Evolutionary conservation across 345 rosid genomes (phyloP), one percentile per base, ranked within the genome.

Genomic region (Citrus trifoliata): DNA sequence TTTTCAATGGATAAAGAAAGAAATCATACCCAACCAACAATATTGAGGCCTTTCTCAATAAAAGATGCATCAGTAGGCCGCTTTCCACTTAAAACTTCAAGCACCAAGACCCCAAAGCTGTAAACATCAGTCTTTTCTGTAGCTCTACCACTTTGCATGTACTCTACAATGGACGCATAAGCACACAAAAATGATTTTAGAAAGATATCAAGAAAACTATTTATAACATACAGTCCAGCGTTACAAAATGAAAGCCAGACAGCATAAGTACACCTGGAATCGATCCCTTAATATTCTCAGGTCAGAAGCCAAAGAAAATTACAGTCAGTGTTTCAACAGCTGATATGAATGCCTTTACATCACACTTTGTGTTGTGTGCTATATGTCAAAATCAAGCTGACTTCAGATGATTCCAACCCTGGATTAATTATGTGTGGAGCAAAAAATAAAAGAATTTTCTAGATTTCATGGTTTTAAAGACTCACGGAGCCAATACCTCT

Each of bases 141-240:
- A 78, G 99, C 98, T 85, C 99, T 92, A 74, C 99, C 98, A 74
- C 98, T 96, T 82, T 87, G 97, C 99, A 96, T 94, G 70, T 96
- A 96, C 81, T 96, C 98, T 95, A 88, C 78, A 74, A 81, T 38
- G 66, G 40, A 80, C n/a, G n/a, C 28, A 79, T 38, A 58, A 67
- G 48, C 13, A 78, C 33, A 61, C 62, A 30, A 59, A 73, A 65
- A 80, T 67, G 22, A 28, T 21, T 37, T 14, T 42, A 35, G 24
- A 5, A 78, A 40, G 42, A 76, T 24, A n/a, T n/a, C 63, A 37
- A 1, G n/a, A 63, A 48, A 76, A 59, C 35, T 59, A 10, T 46
- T 74, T 21, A 58, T 70, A 61, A 48, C 30, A 73, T 24, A 58
- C 28, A 74, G 32, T 46, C 9, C 58, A 42, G 9, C 32, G 25